Evolutionary conservation across 306 rosid species (phyloP).

Genomic region (Senna siamea): DNA sequence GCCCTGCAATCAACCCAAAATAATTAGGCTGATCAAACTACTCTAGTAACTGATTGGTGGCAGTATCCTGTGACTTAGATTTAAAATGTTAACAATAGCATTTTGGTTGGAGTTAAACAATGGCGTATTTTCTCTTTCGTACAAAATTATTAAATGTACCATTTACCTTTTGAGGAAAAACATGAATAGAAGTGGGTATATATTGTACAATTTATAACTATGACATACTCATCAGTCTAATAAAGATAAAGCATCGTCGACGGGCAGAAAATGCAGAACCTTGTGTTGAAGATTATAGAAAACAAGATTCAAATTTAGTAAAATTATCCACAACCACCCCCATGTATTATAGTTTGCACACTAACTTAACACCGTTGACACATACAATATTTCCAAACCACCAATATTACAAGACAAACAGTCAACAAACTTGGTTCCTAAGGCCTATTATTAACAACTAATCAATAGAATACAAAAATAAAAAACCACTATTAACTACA

Average conservation of each 20-base stretch:
- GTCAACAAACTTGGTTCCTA: slow-evolving; percentile 39
- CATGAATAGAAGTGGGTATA: background rate
- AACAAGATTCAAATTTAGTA: background rate
- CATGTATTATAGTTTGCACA: slow-evolving; percentile 23
- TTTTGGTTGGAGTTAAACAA: too few relatives aligned
- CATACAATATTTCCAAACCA: slow-evolving; percentile 26
- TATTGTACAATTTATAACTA: background rate
- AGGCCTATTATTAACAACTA: slow-evolving; percentile 43
- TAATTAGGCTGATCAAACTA: too few relatives aligned
- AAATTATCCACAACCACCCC: slow-evolving; percentile 17
- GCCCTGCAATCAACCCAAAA: background rate
- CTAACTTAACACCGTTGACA: background rate
- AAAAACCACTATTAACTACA: slow-evolving; percentile 8
- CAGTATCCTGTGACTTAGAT: too few relatives aligned
- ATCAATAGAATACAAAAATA: slow-evolving; percentile 26
- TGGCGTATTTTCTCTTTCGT: too few relatives aligned
- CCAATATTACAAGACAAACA: slow-evolving; percentile 32
- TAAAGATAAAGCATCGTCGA: background rate
- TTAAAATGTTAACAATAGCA: too few relatives aligned
- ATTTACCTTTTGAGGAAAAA: background rate
- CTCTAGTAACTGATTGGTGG: too few relatives aligned
- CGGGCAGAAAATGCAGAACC: background rate
- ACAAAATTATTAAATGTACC: too few relatives aligned
- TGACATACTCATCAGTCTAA: too few relatives aligned
- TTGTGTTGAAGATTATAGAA: background rate